A percentile compares a stretch with the other conserved stretches of the same genome.
Conservation (phyloP, 257 asterid genomes). For the Solanum microdontum region DNA sequence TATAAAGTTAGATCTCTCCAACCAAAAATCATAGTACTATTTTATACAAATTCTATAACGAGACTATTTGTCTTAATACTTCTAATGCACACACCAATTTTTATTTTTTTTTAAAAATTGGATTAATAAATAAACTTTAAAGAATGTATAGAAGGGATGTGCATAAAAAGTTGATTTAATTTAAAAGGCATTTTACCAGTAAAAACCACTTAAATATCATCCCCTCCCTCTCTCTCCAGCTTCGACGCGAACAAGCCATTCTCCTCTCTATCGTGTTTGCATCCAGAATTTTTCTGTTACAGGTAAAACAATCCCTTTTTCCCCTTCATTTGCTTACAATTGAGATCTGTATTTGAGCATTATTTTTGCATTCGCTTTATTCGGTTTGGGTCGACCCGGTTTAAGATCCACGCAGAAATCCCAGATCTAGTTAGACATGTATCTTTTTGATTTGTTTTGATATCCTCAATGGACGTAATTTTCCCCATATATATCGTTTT, state of each 20-base stretch:
- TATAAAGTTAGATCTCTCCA: not conserved
- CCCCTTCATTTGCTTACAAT: not conserved
- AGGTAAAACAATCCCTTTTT: not conserved
- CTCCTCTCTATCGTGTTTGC: not conserved
- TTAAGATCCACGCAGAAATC: not conserved
- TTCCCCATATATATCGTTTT: not conserved
- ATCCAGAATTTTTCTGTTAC: not conserved
- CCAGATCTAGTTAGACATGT: not conserved
- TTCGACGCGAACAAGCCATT: not conserved
- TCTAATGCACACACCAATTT: not conserved
- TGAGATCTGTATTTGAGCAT: not conserved
- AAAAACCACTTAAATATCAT: not conserved
- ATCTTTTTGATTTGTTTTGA: not conserved
- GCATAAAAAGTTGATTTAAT: not conserved
- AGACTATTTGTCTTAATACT: not conserved
- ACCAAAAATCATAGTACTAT: not conserved
- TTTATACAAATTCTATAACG: not conserved
- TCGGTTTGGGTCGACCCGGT: not conserved
- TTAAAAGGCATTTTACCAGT: not conserved
- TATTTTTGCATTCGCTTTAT: not conserved
- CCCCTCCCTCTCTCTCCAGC: not conserved
- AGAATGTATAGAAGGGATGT: not conserved
- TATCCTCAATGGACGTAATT: not conserved
- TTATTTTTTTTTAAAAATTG: too few species aligned
- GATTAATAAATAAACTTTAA: not conserved